Percentiles rank a stretch among this genome's conserved stretches.
These are phyloP conservation scores for Maudiozyma bulderi DNA, from an alignment of 805 yeast species.

Conservation along the genomic window DNA sequence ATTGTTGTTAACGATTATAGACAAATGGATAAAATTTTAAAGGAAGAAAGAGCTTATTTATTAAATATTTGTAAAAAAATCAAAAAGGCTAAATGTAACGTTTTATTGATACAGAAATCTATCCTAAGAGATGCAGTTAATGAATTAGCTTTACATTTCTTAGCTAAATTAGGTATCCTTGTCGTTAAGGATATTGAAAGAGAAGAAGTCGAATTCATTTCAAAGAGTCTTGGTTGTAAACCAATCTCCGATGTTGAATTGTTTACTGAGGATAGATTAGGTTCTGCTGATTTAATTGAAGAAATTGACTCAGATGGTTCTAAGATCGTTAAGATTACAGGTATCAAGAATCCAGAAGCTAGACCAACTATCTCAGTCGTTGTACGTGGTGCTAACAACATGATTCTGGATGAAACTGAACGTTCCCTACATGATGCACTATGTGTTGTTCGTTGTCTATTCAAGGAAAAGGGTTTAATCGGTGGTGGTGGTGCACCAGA, in stretches of 20 bases:
- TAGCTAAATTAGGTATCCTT: slow-evolving; percentile 85
- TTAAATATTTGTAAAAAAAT: slow-evolving; percentile 91
- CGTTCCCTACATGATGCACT: slow-evolving; percentile 95
- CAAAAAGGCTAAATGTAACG: slow-evolving; percentile 94
- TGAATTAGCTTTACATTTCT: slow-evolving; percentile 87
- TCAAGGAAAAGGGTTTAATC: slow-evolving; percentile 78
- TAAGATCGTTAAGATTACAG: slow-evolving; percentile 79
- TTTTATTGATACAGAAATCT: slow-evolving; percentile 81
- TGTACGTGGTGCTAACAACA: slow-evolving; percentile 88
- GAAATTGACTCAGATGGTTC: slow-evolving; percentile 86
- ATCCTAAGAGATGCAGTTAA: slow-evolving; percentile 90
- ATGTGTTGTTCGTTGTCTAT: slow-evolving; percentile 86
- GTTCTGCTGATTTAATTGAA: slow-evolving; percentile 84
- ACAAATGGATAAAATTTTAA: slow-evolving; percentile 97
- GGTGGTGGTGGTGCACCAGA: slow-evolving; percentile 99
- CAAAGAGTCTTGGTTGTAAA: slow-evolving; percentile 76
- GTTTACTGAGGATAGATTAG: slow-evolving; percentile 87
- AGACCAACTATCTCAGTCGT: slow-evolving; percentile 72
- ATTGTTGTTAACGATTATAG: slow-evolving; percentile 96
- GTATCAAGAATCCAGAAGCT: slow-evolving; percentile 41
- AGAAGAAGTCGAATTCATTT: slow-evolving; percentile 89
- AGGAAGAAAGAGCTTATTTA: slow-evolving; percentile 94
- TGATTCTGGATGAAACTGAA: slow-evolving; percentile 91
- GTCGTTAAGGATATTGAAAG: slow-evolving; percentile 92
- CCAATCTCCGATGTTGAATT: slow-evolving; percentile 94